Base-by-base conservation (phyloP, 2,329 filamentous ascomycete species). In the Teratosphaeriaceae sp. region DNA sequence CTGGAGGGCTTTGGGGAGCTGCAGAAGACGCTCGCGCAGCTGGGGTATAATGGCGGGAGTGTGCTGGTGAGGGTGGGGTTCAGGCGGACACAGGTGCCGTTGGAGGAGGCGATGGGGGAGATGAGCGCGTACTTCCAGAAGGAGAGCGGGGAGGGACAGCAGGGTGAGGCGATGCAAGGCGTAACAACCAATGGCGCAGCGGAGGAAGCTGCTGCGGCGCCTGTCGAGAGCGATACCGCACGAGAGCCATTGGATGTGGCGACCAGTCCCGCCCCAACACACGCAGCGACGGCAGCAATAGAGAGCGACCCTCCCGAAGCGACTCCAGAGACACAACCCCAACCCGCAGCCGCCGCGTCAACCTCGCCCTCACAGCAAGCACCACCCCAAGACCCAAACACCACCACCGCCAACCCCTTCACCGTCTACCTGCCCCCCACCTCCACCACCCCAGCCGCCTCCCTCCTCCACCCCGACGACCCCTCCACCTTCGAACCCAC, bases 31-130 rank as follows among this genome's bases (percentile, higher is more conserved):
- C 66, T 98, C 35, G 82, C 81, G 4, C 87, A 95, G 62, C 69
- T 97, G 15, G 92, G 92, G 0, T 83, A 94, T 57, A 94, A 89
- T 60, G 83, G 79, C 37, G 90, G 92, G 5, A 90, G 78, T 57
- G 82, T 86, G 3, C 68, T 95, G 43, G 74, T 98, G 42, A 78
- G 86, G 44, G 67, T 98, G 46, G 80, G 74, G 24, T 97, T 90
- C 67, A 80, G 76, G 59, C 75, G 75, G 49, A 92, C 86, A 5
- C 81, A 84, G 11, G 79, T 79, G 60, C 88, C 88, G 2, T 67
- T 97, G 21, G 86, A 88, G 53, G 85, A 90, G 50, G 90, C 90
- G 8, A 88, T 95, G 81, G 69, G 73, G 36, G 76, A 90, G 58
- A 95, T 97, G 48, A 76, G 77, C 16, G 72, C 79, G 50, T 88